Percentiles rank a stretch among this genome's conserved stretches.
Conservation (phyloP, 352 stramenopile species). For the Pythium insidiosum region DNA sequence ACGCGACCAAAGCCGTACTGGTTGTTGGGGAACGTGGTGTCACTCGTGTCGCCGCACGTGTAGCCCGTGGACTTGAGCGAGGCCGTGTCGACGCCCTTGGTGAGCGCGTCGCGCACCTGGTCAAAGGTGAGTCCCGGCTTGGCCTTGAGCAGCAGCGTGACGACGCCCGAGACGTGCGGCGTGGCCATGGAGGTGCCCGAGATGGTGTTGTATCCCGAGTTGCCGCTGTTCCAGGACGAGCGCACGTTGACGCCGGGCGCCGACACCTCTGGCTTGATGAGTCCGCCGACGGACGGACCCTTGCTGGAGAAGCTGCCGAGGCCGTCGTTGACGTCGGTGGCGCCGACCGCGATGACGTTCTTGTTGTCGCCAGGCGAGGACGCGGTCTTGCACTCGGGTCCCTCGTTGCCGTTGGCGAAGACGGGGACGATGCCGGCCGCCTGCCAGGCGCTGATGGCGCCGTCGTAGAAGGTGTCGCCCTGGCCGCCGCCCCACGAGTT, state of each 20-base stretch:
- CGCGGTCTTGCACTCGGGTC: constrained; percentile 9
- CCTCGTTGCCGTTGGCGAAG: constrained; percentile 23
- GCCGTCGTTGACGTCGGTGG: constrained; percentile 8
- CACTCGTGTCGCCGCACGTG: constrained; percentile 16
- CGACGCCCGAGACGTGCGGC: constrained; percentile 22
- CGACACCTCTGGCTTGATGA: constrained; percentile 24
- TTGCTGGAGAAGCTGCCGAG: constrained; percentile 22
- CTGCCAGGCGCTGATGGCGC: constrained; percentile 15
- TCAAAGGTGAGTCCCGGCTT: constrained; percentile 15
- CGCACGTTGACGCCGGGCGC: constrained; percentile 16
- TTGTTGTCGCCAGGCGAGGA: constrained; percentile 16
- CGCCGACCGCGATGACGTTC: constrained; percentile 20
- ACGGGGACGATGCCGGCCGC: constrained; percentile 21
- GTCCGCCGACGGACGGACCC: constrained; percentile 8
- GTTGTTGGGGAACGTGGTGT: constrained; percentile 24
- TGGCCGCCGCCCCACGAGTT: constrained; percentile 23
- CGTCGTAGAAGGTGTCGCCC: constrained; percentile 7
- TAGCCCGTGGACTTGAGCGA: constrained; percentile 9
- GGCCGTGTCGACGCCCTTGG: constrained; percentile 8
- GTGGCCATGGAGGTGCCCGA: constrained; percentile 29
- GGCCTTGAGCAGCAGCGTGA: constrained; percentile 22
- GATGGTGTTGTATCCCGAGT: constrained; percentile 16
- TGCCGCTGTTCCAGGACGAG: constrained; percentile 12
- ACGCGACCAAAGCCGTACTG: constrained; percentile 24
- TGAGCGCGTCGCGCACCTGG: constrained; percentile 6